phyloP scores from a whole-genome alignment of 2,329 filamentous ascomycete genomes.

The Myriosclerotinia duriaeana region DNA sequence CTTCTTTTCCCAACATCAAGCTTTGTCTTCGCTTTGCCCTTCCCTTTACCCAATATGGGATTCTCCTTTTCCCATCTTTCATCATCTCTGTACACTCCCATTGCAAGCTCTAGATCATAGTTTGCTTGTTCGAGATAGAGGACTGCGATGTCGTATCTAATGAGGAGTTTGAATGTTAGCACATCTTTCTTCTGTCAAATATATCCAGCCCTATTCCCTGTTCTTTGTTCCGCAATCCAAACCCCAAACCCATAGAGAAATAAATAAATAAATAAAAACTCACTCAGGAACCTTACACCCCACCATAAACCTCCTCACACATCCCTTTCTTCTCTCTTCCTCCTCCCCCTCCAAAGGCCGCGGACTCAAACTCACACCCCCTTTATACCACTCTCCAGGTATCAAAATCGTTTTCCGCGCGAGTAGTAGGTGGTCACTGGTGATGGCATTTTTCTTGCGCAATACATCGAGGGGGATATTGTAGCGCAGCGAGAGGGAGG shows the following conservation, averaged over 20 bases:
- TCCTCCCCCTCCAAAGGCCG: constrained; percentile 71
- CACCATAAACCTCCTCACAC: constrained; percentile 76
- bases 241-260: background rate
- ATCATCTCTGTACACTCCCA: constrained; percentile 65
- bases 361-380: constrained; percentile 66
- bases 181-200: constrained; percentile 7
- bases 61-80: constrained; percentile 74
- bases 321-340: constrained; percentile 68
- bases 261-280: constrained; percentile 36
- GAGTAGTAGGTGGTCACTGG: constrained; percentile 67
- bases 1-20: constrained; percentile 38
- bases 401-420: constrained; percentile 70
- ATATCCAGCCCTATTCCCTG: background rate
- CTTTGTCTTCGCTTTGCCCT: constrained; percentile 45
- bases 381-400: constrained; percentile 67
- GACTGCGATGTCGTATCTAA: constrained; percentile 66
- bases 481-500: constrained; percentile 70
- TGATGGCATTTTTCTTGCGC: constrained; percentile 66
- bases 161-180: constrained; percentile 40
- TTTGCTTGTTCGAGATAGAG: constrained; percentile 70
- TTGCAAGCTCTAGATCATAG: constrained; percentile 65
- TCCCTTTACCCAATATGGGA: constrained; percentile 52
- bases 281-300: constrained; percentile 75
- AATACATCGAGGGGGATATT: constrained; percentile 63
- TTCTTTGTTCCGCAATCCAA: too few species aligned